A percentile compares a stretch with the other conserved stretches of the same genome.
Evolutionary conservation across 306 rosid species (phyloP).

Genomic region (Myrica gale): DNA sequence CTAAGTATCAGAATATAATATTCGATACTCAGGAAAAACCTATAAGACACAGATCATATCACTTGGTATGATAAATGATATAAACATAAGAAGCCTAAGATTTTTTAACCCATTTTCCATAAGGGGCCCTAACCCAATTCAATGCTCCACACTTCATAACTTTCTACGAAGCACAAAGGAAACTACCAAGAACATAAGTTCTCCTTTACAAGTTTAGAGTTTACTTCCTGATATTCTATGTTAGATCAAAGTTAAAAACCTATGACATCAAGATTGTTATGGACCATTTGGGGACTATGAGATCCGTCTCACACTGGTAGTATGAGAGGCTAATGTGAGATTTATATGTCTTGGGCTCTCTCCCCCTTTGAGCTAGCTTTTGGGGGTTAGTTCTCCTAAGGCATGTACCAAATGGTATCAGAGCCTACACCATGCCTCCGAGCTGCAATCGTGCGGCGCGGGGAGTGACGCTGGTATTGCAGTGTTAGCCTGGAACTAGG

Average conservation of each 20-base stretch:
- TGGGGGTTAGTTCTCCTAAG: too few species aligned
- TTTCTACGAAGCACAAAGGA: not conserved
- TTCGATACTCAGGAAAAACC: not conserved
- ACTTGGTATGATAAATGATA: not conserved
- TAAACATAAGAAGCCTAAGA: not conserved
- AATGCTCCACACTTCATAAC: not conserved
- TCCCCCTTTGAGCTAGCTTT: too few species aligned
- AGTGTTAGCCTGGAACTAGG: too few species aligned
- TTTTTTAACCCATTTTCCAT: not conserved
- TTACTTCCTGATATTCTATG: not conserved
- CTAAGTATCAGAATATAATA: not conserved
- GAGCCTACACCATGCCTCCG: too few species aligned
- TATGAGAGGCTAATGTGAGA: too few species aligned
- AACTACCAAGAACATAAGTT: not conserved
- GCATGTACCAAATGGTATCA: too few species aligned
- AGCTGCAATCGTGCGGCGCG: too few species aligned
- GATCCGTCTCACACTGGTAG: too few species aligned
- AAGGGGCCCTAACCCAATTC: not conserved
- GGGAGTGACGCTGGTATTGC: too few species aligned
- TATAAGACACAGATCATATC: not conserved
- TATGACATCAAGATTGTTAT: too few species aligned
- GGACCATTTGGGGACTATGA: too few species aligned
- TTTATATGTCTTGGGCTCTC: too few species aligned
- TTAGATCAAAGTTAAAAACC: not conserved
- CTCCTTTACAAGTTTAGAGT: not conserved